A percentile compares a stretch with the other conserved stretches of the same genome.
Evolutionary conservation across 2,329 filamentous ascomycete species (phyloP).

Genomic region (Penicillium sp.): DNA sequence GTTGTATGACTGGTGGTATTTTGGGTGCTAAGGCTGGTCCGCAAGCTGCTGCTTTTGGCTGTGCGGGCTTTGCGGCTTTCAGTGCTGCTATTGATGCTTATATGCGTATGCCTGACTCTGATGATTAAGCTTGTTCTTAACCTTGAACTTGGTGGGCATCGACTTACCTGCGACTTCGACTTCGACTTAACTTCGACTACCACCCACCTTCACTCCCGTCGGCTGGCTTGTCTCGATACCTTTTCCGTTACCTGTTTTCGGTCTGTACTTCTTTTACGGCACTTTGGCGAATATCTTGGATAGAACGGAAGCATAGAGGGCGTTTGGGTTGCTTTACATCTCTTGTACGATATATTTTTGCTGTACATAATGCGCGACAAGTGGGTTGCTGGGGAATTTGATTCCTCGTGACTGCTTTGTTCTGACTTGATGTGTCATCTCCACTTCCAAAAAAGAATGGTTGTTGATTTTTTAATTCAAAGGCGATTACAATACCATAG

Average conservation of each 20-base stretch:
- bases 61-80: conserved; percentile 91
- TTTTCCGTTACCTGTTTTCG: conserved; percentile 6
- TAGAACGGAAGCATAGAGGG: conserved; percentile 29
- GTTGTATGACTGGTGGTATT: conserved; percentile 88
- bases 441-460: not conserved
- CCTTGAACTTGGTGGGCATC: no score
- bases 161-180: not conserved
- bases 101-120: conserved; percentile 69
- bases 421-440: not conserved
- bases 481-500: no score
- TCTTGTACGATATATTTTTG: conserved; percentile 2
- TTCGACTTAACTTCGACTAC: not conserved
- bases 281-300: conserved; percentile 18
- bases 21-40: conserved; percentile 85
- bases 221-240: not conserved
- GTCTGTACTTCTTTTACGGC: conserved; percentile 20
- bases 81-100: conserved; percentile 88
- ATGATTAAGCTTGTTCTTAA: conserved; percentile 26
- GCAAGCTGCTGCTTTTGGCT: conserved; percentile 83
- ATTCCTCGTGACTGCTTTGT: not conserved
- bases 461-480: not conserved
- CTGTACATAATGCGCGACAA: not conserved
- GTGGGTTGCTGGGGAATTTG: not conserved
- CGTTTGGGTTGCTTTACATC: conserved; percentile 20
- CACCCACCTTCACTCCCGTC: not conserved